These are phyloP conservation scores for Aplosporella prunicola DNA, from an alignment of 2,329 filamentous ascomycete genomes.

Conservation along the genomic window DNA sequence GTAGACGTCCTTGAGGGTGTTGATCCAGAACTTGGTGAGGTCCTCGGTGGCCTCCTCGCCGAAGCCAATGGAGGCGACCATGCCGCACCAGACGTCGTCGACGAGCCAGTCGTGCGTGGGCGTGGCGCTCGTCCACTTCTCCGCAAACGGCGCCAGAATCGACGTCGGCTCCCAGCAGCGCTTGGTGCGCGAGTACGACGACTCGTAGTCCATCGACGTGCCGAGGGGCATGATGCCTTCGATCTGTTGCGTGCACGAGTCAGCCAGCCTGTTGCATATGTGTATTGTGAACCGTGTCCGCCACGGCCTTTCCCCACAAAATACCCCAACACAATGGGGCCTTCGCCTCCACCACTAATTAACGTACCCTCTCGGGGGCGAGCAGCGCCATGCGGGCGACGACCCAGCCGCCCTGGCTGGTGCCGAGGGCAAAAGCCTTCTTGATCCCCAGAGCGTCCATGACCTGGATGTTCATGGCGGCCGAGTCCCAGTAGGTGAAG, in stretches of 20 bases:
- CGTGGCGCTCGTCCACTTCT: conserved; percentile 30
- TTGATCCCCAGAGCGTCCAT: conserved; percentile 32
- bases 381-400: conserved; percentile 44
- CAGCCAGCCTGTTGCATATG: background rate
- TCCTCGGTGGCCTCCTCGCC: conserved; percentile 31
- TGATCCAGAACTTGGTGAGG: conserved; percentile 34
- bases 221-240: conserved; percentile 43
- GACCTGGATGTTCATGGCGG: conserved; percentile 36
- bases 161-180: conserved; percentile 41
- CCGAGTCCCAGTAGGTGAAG: conserved; percentile 48
- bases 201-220: conserved; percentile 44
- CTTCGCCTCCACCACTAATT: background rate
- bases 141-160: conserved; percentile 26
- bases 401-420: conserved; percentile 47
- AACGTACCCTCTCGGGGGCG: conserved; percentile 36
- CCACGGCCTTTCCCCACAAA: background rate
- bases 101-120: conserved; percentile 36
- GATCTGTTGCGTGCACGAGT: conserved; percentile 28
- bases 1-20: conserved; percentile 38
- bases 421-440: conserved; percentile 41
- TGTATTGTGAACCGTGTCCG: background rate
- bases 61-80: conserved; percentile 40
- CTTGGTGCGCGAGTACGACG: conserved; percentile 31
- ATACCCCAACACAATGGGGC: too few species aligned
- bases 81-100: conserved; percentile 33